Evolutionary conservation across 129 eudicot species (phyloP).

Genomic region (Lactuca sativa): DNA sequence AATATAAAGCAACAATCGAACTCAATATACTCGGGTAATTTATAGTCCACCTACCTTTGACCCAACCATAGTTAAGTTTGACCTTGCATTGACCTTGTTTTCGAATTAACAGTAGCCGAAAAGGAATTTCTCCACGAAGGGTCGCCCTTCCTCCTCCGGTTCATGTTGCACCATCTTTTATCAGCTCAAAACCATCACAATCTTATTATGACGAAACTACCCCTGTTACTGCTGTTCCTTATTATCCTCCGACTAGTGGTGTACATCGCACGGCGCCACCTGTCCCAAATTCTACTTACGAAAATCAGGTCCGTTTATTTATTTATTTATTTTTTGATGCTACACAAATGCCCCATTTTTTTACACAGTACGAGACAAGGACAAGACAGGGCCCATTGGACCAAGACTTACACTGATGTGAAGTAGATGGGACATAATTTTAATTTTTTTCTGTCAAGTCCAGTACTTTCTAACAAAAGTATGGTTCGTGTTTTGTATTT

Average conservation of each 20-base stretch:
- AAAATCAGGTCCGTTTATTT: slow-evolving; percentile 52
- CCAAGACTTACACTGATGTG: too few species aligned
- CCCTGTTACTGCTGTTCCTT: slow-evolving; percentile 53
- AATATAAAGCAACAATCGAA: slow-evolving; percentile 95
- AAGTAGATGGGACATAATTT: too few species aligned
- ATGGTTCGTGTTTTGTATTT: background rate
- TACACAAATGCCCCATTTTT: too few species aligned
- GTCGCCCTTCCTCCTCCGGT: slow-evolving; percentile 90
- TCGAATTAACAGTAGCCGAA: slow-evolving; percentile 43
- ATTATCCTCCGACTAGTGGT: slow-evolving; percentile 33
- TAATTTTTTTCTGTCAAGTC: too few species aligned
- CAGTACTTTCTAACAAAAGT: too few species aligned
- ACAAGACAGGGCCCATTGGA: too few species aligned
- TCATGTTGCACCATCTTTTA: slow-evolving; percentile 43
- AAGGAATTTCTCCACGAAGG: slow-evolving; percentile 61
- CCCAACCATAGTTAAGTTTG: slow-evolving; percentile 2
- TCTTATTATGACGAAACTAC: slow-evolving; percentile 42
- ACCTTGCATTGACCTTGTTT: slow-evolving; percentile 15
- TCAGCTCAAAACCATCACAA: slow-evolving; percentile 43
- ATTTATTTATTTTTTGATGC: background rate
- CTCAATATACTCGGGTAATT: slow-evolving; percentile 77
- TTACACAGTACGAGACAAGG: too few species aligned
- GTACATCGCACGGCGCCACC: slow-evolving; percentile 53
- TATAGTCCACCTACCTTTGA: background rate
- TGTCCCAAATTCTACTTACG: slow-evolving; percentile 56